Evolutionary conservation across 179 eudicot genomes (phyloP).

Genomic region (Spinacia oleracea): DNA sequence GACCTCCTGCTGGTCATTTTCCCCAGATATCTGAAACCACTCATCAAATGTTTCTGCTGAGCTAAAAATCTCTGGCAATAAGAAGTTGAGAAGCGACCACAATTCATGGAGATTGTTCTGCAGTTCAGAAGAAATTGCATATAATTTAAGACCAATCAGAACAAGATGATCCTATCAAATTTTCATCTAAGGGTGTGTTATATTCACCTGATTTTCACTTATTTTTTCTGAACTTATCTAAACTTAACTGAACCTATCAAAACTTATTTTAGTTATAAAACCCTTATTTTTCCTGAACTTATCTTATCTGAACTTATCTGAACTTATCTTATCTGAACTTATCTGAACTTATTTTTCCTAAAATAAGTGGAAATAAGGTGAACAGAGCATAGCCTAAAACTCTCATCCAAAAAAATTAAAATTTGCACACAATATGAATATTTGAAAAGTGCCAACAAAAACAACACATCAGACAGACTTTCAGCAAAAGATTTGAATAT

Average conservation of each 20-base stretch:
- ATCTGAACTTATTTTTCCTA: too few relatives aligned
- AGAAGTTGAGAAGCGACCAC: constrained; percentile 95
- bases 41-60: constrained; percentile 97
- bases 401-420: background rate
- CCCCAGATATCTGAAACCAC: constrained; percentile 98
- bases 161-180: background rate
- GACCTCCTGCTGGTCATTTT: constrained; percentile 94
- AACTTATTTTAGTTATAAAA: too few relatives aligned
- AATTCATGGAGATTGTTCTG: constrained; percentile 99
- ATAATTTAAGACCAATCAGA: background rate
- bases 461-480: background rate
- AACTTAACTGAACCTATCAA: too few relatives aligned
- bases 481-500: background rate
- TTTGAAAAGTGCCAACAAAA: background rate
- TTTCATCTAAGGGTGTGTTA: too few relatives aligned
- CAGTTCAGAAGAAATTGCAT: constrained; percentile 28
- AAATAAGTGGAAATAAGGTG: too few relatives aligned
- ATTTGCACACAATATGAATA: background rate
- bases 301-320: too few relatives aligned
- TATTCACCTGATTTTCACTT: too few relatives aligned
- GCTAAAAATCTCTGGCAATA: constrained; percentile 95
- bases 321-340: too few relatives aligned
- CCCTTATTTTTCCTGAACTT: too few relatives aligned
- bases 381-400: too few relatives aligned
- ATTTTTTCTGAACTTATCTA: too few relatives aligned